These are phyloP conservation scores for Saccharomycopsis phalli DNA, from an alignment of 1,139 yeast genomes.

Conservation along the genomic window DNA sequence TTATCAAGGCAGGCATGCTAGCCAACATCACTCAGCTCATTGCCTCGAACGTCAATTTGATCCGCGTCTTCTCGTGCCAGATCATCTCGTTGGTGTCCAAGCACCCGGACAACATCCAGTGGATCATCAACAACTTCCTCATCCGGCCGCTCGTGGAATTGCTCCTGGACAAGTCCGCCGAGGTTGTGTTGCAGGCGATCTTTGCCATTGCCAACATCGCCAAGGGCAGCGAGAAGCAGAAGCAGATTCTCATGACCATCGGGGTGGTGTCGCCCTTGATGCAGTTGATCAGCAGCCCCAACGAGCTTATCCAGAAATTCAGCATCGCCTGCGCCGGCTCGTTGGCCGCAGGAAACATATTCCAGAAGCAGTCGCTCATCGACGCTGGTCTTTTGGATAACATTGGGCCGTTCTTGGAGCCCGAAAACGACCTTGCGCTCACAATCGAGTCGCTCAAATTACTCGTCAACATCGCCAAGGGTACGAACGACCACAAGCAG, in stretches of 20 bases:
- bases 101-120: constrained; percentile 14
- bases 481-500: constrained; percentile 20
- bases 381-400: constrained; percentile 10
- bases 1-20: constrained; percentile 15
- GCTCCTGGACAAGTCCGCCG: constrained; percentile 18
- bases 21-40: constrained; percentile 9
- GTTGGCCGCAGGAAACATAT: constrained; percentile 18
- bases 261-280: constrained; percentile 15
- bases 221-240: constrained; percentile 18
- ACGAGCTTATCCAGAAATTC: constrained; percentile 18
- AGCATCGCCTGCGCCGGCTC: constrained; percentile 15
- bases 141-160: constrained; percentile 18
- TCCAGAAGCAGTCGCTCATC: constrained; percentile 18
- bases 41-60: constrained; percentile 10
- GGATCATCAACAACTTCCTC: constrained; percentile 11
- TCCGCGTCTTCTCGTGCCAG: constrained; percentile 18
- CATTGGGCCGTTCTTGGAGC: constrained; percentile 9
- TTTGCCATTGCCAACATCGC: constrained; percentile 19
- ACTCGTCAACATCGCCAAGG: constrained; percentile 19
- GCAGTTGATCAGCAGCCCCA: constrained; percentile 13
- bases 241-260: constrained; percentile 17
- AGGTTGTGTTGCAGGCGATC: constrained; percentile 19
- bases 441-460: constrained; percentile 15
- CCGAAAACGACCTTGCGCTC: constrained; percentile 17
- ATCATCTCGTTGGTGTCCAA: constrained; percentile 16